These are phyloP conservation scores for Sphagnum tenellum DNA, from an alignment of 225 moss, liverwort and hornwort species.

Conservation along the genomic window DNA sequence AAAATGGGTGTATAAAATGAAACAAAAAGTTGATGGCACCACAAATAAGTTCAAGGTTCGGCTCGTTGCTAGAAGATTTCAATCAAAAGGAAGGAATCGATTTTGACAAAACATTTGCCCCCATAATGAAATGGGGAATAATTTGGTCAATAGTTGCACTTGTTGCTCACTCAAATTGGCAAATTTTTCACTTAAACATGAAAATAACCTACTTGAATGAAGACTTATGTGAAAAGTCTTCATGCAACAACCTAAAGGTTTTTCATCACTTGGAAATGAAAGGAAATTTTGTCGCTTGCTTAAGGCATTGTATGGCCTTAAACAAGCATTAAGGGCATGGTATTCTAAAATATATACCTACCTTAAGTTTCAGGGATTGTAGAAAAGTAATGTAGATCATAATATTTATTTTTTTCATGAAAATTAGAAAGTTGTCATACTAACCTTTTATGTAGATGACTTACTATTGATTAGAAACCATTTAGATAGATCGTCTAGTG, in stretches of 20 bases:
- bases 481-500: not conserved
- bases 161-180: not conserved
- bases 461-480: not conserved
- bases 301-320: conserved; percentile 4
- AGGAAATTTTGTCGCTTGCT: not conserved
- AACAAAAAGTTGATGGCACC: not conserved
- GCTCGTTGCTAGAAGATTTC: not conserved
- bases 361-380: not conserved
- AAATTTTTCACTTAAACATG: not conserved
- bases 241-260: conserved; percentile 5
- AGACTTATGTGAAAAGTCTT: conserved; percentile 5
- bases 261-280: not conserved
- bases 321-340: conserved; percentile 6
- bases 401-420: conserved; percentile 3
- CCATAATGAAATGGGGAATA: conserved; percentile 3
- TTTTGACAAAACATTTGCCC: conserved; percentile 3
- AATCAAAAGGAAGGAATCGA: not conserved
- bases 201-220: conserved; percentile 9
- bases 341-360: conserved; percentile 1
- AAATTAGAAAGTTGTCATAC: not conserved
- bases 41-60: not conserved
- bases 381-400: not conserved
- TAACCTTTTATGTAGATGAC: conserved; percentile 1
- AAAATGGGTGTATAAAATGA: conserved; percentile 6
- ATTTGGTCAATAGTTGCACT: not conserved